Conservation (phyloP, 2,329 filamentous ascomycete species). For the Pseudomassariella vexata region DNA sequence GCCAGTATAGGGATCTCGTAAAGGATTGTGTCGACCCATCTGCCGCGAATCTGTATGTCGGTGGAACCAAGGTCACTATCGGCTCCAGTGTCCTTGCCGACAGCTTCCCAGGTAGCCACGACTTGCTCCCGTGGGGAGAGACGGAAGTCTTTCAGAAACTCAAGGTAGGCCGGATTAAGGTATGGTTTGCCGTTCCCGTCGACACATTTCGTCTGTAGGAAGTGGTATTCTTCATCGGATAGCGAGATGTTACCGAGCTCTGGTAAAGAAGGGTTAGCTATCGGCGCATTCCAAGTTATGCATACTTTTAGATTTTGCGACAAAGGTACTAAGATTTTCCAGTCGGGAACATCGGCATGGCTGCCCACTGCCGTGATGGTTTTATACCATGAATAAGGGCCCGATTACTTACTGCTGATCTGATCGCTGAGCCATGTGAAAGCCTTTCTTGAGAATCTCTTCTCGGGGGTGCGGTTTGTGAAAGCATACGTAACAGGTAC, state of each 20-base stretch:
- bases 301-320: too few species aligned
- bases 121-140: slow-evolving; percentile 80
- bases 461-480: slow-evolving; percentile 91
- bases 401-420: slow-evolving; percentile 60
- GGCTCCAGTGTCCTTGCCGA: slow-evolving; percentile 50
- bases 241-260: slow-evolving; percentile 79
- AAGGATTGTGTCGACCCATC: slow-evolving; percentile 92
- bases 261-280: slow-evolving; percentile 35
- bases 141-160: slow-evolving; percentile 75
- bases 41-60: slow-evolving; percentile 69
- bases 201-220: slow-evolving; percentile 70
- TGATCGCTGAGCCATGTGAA: slow-evolving; percentile 83
- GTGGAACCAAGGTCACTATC: slow-evolving; percentile 69
- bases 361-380: too few species aligned
- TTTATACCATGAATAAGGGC: slow-evolving; percentile 15
- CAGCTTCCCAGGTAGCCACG: slow-evolving; percentile 57
- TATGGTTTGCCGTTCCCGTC: too few species aligned
- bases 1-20: slow-evolving; percentile 96
- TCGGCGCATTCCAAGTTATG: too few species aligned
- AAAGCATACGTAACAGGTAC: slow-evolving; percentile 83
- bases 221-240: slow-evolving; percentile 72
- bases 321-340: too few species aligned
- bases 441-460: slow-evolving; percentile 78
- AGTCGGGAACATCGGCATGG: too few species aligned
- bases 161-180: slow-evolving; percentile 69